A percentile compares a stretch with the other conserved stretches of the same genome.
Conservation (phyloP, 2,329 filamentous ascomycete species). For the Penicillium crustosum region DNA sequence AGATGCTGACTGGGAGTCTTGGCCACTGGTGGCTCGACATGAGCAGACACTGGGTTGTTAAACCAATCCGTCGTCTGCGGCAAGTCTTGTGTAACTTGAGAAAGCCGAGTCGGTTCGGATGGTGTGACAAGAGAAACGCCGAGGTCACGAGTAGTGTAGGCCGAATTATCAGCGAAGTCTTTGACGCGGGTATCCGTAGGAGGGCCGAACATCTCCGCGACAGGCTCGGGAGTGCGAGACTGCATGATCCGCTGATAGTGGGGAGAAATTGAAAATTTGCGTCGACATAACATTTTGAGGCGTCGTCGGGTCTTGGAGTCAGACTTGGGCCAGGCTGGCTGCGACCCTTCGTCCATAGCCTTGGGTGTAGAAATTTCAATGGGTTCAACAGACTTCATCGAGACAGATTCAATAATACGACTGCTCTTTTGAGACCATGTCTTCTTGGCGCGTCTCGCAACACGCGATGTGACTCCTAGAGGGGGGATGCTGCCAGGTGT, state of each 20-base stretch:
- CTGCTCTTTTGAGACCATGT: slow-evolving; percentile 56
- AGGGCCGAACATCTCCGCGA: slow-evolving; percentile 42
- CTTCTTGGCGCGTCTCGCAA: slow-evolving; percentile 61
- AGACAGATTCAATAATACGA: slow-evolving; percentile 24
- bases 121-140: slow-evolving; percentile 46
- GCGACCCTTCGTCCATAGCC: slow-evolving; percentile 29
- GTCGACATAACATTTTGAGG: slow-evolving; percentile 60
- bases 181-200: slow-evolving; percentile 29
- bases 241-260: slow-evolving; percentile 64
- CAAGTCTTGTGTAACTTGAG: slow-evolving; percentile 34
- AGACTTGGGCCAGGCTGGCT: slow-evolving; percentile 55
- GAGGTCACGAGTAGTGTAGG: slow-evolving; percentile 47
- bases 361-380: slow-evolving; percentile 52
- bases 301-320: slow-evolving; percentile 59
- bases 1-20: slow-evolving; percentile 15
- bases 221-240: slow-evolving; percentile 61
- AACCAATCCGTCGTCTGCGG: slow-evolving; percentile 36
- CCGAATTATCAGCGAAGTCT: slow-evolving; percentile 25
- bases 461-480: slow-evolving; percentile 63
- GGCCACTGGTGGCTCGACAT: not conserved
- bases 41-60: slow-evolving; percentile 33
- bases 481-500: slow-evolving; percentile 63
- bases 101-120: slow-evolving; percentile 41
- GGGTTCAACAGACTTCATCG: slow-evolving; percentile 28
- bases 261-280: slow-evolving; percentile 61